Evolutionary conservation across 192 early-diverging fungal species (phyloP), one percentile per base, ranked within the genome.

Genomic region (Obelidium mucronatum): DNA sequence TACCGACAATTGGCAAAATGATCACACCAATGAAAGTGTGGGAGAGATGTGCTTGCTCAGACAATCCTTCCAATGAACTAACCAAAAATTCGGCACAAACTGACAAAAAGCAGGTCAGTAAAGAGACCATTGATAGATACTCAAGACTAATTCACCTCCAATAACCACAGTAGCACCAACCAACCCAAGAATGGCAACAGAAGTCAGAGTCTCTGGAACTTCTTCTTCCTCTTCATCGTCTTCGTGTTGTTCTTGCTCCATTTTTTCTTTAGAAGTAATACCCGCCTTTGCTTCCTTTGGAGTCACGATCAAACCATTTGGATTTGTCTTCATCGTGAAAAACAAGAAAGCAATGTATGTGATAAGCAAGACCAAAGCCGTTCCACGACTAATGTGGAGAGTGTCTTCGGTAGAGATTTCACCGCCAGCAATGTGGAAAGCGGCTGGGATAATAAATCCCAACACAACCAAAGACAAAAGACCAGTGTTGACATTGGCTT

Each of bases 21-120:
- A 97, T 92, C 40, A 98, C 87, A 52, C 96, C 96, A 40, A 98
- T 91, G 82, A 98, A 98, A 3, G 92, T 92, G 15, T 90, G 71
- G 36, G 83, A 88, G 35, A 97, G 80, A 42, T 88, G 78, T 88
- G 90, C 93, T 55, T 86, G 67, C 30, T 87, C 67, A 1, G 91
- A 84, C 31, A 98, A 76, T n/a, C 88, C 90, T 40, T 95, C 92
- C 40, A 98, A 94, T 0, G 93, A 92, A 26, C 80, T 86, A 1
- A 98, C 94, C 17, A 98, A 80, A 74, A 87, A 94, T 75, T 98
- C 95, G 55, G 95, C 94, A 71, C 91, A 94, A 33, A 97, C 67
- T 11, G 91, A 90, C 0, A 95, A 90, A 3, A 91, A 60, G 0
- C 90, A 78, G n/a, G n/a, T n/a, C n/a, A n/a, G n/a, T n/a, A n/a